These are phyloP conservation scores for Ophiostoma tasmaniense DNA, from an alignment of 2,329 filamentous ascomycete genomes.

Conservation along the genomic window DNA sequence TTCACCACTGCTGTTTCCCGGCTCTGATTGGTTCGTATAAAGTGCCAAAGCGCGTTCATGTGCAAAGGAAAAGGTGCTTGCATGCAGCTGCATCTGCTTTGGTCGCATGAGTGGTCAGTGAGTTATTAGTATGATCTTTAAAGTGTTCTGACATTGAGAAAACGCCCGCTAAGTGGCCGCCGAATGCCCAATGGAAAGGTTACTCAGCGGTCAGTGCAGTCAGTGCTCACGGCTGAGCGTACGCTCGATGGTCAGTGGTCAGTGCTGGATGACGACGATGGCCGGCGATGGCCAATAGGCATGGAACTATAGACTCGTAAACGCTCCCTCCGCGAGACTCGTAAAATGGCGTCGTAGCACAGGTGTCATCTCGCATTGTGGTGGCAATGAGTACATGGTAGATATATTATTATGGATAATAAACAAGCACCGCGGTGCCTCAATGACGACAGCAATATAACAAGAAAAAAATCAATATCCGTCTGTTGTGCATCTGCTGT, in stretches of 20 bases:
- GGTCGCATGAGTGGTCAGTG: slow-evolving; percentile 1
- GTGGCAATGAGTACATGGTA: background rate
- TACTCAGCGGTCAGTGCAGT: background rate
- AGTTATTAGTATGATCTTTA: too few species aligned
- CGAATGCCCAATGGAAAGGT: background rate
- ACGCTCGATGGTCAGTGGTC: background rate
- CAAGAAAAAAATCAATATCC: background rate
- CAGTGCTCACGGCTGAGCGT: background rate
- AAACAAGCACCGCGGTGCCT: background rate
- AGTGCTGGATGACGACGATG: slow-evolving; percentile 1
- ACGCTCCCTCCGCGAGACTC: background rate
- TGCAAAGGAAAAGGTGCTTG: background rate
- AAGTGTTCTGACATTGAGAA: background rate
- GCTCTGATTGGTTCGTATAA: background rate
- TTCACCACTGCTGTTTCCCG: background rate
- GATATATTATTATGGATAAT: background rate
- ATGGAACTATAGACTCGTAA: background rate
- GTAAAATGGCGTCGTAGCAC: background rate
- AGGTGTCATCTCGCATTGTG: background rate
- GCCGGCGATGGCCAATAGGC: background rate
- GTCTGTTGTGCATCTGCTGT: background rate
- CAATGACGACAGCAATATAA: slow-evolving; percentile 3
- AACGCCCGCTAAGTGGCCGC: background rate
- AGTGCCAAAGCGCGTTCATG: background rate
- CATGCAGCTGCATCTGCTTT: slow-evolving; percentile 1